Conservation (phyloP, 176 grass and related monocot genomes). For the Aechmea fasciata region DNA sequence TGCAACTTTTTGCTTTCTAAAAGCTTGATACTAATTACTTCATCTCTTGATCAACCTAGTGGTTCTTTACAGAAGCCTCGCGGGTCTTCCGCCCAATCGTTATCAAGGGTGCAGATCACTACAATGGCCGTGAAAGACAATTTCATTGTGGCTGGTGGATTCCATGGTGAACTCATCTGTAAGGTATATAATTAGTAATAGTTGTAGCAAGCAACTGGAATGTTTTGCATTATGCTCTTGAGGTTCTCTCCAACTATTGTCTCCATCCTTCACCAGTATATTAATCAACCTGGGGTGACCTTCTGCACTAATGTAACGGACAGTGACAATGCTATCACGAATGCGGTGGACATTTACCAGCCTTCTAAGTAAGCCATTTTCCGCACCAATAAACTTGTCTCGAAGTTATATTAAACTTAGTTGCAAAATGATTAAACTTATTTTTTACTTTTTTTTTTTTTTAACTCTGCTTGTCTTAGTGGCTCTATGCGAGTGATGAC, state of each 20-base stretch:
- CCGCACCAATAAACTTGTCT: not conserved
- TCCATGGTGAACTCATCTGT: conserved; percentile 24
- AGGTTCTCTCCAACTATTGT: not conserved
- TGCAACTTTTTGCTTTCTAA: not conserved
- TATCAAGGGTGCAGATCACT: conserved; percentile 18
- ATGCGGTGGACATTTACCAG: conserved; percentile 12
- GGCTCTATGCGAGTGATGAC: conserved; percentile 18
- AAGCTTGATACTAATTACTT: not conserved
- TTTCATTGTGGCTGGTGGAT: conserved; percentile 21
- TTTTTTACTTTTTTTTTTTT: not conserved
- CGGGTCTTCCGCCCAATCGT: conserved; percentile 6
- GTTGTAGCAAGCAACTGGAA: not conserved
- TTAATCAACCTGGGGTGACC: conserved; percentile 19
- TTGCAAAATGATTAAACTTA: not conserved
- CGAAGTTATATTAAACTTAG: not conserved
- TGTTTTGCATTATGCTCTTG: not conserved
- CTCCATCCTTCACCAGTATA: not conserved
- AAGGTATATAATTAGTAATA: conserved; percentile 8
- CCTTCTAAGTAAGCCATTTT: conserved; percentile 14
- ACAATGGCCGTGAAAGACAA: conserved; percentile 15
- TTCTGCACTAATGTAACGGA: conserved; percentile 23
- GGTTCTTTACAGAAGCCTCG: not conserved
- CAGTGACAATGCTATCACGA: conserved; percentile 19
- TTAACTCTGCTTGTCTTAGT: not conserved
- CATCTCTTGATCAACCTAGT: not conserved